A percentile compares a stretch with the other conserved stretches of the same genome.
Conservation (phyloP, 495 filamentous ascomycete genomes). For the Aspergillus steynii region DNA sequence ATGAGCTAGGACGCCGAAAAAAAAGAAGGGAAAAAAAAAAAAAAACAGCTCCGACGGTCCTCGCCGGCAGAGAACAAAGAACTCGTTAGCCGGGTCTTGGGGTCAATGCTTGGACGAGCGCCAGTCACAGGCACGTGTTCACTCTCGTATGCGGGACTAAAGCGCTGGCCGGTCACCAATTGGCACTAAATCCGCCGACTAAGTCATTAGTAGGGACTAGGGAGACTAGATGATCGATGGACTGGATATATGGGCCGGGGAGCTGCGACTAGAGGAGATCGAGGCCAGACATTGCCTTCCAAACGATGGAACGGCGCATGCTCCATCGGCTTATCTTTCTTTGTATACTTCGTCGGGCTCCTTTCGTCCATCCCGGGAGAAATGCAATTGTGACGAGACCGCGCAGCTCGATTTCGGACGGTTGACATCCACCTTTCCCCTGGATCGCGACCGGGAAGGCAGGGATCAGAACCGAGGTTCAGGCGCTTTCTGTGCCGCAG, state of each 20-base stretch:
- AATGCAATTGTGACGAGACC: no score
- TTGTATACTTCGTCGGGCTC: neutral
- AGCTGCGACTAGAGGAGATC: neutral
- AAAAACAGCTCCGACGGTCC: neutral
- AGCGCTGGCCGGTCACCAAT: neutral
- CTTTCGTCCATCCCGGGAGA: no score
- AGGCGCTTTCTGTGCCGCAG: neutral
- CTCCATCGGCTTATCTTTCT: neutral
- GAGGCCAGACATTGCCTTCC: neutral
- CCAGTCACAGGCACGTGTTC: conserved; percentile 24
- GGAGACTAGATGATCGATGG: neutral
- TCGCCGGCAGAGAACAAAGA: conserved; percentile 10
- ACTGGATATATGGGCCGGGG: neutral
- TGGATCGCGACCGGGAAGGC: neutral
- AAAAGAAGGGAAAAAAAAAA: neutral
- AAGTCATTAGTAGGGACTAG: neutral
- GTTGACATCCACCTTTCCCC: neutral
- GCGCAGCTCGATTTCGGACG: no score
- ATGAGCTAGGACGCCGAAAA: neutral
- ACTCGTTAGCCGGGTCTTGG: conserved; percentile 3
- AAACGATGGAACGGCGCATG: neutral
- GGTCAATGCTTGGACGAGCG: neutral
- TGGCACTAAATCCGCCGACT: conserved; percentile 7
- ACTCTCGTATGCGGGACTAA: conserved; percentile 23
- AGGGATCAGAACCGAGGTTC: neutral